Evolutionary conservation across 495 filamentous ascomycete genomes (phyloP).

Genomic region (Diplogelasinospora grovesii): DNA sequence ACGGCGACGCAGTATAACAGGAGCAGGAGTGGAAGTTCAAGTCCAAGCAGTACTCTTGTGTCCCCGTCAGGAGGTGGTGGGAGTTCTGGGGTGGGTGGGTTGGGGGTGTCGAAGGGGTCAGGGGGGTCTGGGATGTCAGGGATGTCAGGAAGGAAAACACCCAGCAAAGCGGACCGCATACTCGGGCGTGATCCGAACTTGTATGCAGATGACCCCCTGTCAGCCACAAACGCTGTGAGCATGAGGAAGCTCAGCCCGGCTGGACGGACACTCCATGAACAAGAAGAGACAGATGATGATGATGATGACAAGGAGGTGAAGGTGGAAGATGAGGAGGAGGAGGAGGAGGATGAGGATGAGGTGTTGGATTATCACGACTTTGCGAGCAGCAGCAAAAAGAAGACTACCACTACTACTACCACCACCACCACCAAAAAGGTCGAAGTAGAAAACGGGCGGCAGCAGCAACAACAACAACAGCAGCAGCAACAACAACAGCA

Average conservation of each 20-base stretch:
- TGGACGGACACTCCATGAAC: conserved; percentile 29
- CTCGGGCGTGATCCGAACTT: conserved; percentile 43
- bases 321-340: conserved; percentile 10
- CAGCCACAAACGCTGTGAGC: conserved; percentile 24
- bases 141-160: too few species aligned
- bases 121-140: too few species aligned
- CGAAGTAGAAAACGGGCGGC: too few species aligned
- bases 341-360: conserved; percentile 12
- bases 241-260: conserved; percentile 35
- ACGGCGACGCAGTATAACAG: neutral
- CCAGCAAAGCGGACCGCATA: conserved; percentile 45
- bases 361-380: too few species aligned
- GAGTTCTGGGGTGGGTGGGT: too few species aligned
- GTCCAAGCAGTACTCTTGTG: too few species aligned
- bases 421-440: too few species aligned
- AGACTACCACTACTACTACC: too few species aligned
- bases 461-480: too few species aligned
- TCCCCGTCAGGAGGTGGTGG: too few species aligned
- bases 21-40: conserved; percentile 4
- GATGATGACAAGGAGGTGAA: conserved; percentile 18
- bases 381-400: too few species aligned
- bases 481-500: conserved; percentile 1
- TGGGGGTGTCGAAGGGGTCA: too few species aligned
- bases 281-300: conserved; percentile 21
- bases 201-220: conserved; percentile 32